Conservation (phyloP, 805 yeast genomes). For the Candida silvatica region DNA sequence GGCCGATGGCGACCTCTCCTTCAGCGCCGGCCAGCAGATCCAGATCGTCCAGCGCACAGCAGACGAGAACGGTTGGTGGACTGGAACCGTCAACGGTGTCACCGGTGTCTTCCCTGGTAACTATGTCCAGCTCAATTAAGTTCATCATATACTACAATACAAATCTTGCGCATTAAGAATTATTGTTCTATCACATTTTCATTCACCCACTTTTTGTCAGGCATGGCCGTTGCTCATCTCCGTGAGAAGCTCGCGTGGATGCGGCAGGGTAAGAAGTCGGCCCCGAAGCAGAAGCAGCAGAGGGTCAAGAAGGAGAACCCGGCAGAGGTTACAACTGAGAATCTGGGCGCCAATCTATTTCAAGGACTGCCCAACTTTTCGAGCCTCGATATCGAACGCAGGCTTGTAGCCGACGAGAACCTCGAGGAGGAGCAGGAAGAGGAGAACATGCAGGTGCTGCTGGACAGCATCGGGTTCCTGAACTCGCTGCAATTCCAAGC, state of each 20-base stretch:
- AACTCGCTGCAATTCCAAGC: conserved; percentile 9
- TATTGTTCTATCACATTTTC: not conserved
- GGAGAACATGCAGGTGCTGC: conserved; percentile 8
- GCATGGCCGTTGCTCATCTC: conserved; percentile 1
- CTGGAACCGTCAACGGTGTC: conserved; percentile 76
- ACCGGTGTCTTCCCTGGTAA: conserved; percentile 96
- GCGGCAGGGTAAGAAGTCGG: conserved; percentile 1
- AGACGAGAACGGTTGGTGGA: conserved; percentile 97
- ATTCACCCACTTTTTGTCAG: not conserved
- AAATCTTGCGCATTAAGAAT: not conserved
- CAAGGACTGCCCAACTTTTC: conserved; percentile 7
- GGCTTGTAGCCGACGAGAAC: conserved; percentile 6
- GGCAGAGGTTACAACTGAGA: not conserved
- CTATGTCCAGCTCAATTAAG: conserved; percentile 67
- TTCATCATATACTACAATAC: not conserved
- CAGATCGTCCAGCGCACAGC: conserved; percentile 74
- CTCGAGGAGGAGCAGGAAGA: conserved; percentile 8
- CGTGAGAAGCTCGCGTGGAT: conserved; percentile 2
- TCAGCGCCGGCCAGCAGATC: conserved; percentile 82
- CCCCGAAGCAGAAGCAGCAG: not conserved
- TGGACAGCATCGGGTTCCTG: conserved; percentile 13
- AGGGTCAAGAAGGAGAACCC: conserved; percentile 3
- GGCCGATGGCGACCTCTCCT: conserved; percentile 83
- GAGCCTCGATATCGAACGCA: conserved; percentile 4
- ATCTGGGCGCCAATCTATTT: conserved; percentile 10